phyloP scores from a whole-genome alignment of 257 asterid genomes.

The Dorcoceras hygrometricum region DNA sequence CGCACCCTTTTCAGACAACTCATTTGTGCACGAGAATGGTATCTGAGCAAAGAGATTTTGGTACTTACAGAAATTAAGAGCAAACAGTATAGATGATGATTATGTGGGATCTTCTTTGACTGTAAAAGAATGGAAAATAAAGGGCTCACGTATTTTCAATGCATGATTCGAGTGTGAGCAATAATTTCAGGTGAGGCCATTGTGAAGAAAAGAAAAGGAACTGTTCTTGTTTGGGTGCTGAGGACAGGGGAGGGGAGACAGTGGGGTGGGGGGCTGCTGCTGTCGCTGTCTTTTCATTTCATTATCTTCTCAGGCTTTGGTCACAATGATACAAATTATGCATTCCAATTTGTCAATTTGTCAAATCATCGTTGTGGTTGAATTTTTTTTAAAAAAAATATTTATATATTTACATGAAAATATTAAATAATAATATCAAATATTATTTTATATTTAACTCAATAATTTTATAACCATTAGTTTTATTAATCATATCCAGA shows the following conservation, averaged over 20 bases:
- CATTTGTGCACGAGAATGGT: constrained; percentile 9
- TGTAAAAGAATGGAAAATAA: not conserved
- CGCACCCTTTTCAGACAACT: constrained; percentile 7
- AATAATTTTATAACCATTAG: too few relatives aligned
- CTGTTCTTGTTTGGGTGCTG: not conserved
- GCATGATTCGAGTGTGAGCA: not conserved
- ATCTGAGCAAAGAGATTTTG: constrained; percentile 2
- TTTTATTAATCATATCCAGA: too few relatives aligned
- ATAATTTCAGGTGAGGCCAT: not conserved
- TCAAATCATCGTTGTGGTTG: constrained; percentile 24
- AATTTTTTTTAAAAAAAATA: too few relatives aligned
- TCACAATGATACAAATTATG: constrained; percentile 23
- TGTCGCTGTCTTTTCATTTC: constrained; percentile 31
- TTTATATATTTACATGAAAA: too few relatives aligned
- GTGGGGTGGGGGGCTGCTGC: constrained; percentile 25
- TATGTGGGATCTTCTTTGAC: not conserved
- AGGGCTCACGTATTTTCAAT: not conserved
- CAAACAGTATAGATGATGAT: not conserved
- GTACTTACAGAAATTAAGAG: not conserved
- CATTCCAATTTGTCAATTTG: constrained; percentile 30
- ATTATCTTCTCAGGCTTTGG: constrained; percentile 36
- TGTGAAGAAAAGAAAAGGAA: not conserved
- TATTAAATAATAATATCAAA: too few relatives aligned
- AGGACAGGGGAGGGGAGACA: constrained; percentile 21
- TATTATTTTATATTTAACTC: too few relatives aligned